Percentiles rank a stretch among this genome's conserved stretches.
phyloP scores from a whole-genome alignment of 1,139 yeast species.

The Lodderomyces theae region DNA sequence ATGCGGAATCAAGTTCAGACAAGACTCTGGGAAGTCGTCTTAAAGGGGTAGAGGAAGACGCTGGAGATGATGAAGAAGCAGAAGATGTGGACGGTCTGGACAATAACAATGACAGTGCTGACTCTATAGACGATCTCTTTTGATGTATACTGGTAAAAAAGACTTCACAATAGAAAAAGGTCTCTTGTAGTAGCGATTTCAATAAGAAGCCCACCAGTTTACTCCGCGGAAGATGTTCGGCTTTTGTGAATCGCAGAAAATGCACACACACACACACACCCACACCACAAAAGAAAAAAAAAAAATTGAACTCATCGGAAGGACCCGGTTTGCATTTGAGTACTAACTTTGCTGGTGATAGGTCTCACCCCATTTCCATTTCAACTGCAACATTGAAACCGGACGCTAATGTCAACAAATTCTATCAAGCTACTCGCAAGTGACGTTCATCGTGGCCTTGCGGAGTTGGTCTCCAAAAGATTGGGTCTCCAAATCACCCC shows the following conservation, averaged over 20 bases:
- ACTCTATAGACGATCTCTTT: constrained; percentile 7
- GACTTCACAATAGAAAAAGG: no score
- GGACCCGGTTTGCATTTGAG: no score
- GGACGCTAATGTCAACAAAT: constrained; percentile 66
- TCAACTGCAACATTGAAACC: no score
- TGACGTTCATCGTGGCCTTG: constrained; percentile 87
- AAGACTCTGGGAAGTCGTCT: constrained; percentile 18
- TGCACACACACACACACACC: no score
- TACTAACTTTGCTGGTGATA: no score
- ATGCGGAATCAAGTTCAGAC: constrained; percentile 12
- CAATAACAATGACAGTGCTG: constrained; percentile 18
- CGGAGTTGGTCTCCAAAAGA: constrained; percentile 67
- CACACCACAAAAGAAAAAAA: no score
- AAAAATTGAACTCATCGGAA: no score
- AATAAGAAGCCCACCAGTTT: no score
- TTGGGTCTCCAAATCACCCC: constrained; percentile 62
- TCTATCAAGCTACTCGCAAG: constrained; percentile 87
- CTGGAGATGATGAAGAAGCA: constrained; percentile 26
- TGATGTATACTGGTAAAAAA: not conserved
- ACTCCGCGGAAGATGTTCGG: no score
- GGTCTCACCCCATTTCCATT: no score
- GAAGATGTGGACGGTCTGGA: constrained; percentile 21
- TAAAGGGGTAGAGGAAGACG: constrained; percentile 19
- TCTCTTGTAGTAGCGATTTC: no score
- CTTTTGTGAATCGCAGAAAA: no score